Base-by-base conservation (phyloP, 108 stramenopile genomes). In the Fistulifera solaris region DNA sequence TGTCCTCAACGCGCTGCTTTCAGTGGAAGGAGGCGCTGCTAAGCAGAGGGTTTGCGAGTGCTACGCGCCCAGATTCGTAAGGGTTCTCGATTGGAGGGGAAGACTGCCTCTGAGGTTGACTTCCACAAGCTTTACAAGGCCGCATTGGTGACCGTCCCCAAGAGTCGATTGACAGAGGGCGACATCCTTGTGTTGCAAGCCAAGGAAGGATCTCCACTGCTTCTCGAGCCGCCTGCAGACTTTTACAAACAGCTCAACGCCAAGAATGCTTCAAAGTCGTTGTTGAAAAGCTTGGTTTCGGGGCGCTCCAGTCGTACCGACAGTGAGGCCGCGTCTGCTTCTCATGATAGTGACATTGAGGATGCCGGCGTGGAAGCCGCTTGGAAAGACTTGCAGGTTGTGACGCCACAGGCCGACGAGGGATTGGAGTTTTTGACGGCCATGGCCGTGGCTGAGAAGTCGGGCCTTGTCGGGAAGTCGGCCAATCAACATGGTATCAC, bases 381-480 rank as follows among this genome's bases (percentile, higher is more conserved):
- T 1, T 81, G 81, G 81, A 68, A 62, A 35, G 87, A 89, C 67
- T 57, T 89, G 14, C 61, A 68, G 41, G 81, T 89, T 7, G 14
- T 77, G 2, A 74, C 77, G 24, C 28, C 52, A 15, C 40, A 26
- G 28, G 57, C 48, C 31, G 52, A 42, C 25, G 62, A 60, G 1
- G n/a, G n/a, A n/a, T n/a, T n/a, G n/a, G 89, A 91, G 58, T 91
- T 78, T 56, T 63, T 91, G 24, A 67, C 77, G 17, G 89, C 85
- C 10, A 82, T 84, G 84, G 59, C 62, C 40, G 67, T 91, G 23
- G 48, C 70, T 15, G 59, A 60, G 0, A n/a, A 80, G 38, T 82
- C 85, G 15, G 44, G 65, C n/a, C 75, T 83, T 16, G 65, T 61
- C 0, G 65, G 60, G 10, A 74, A 78, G 42, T 78, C 68, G 21